Evolutionary conservation across 345 rosid species (phyloP).

Genomic region (Melaleuca quinquenervia): DNA sequence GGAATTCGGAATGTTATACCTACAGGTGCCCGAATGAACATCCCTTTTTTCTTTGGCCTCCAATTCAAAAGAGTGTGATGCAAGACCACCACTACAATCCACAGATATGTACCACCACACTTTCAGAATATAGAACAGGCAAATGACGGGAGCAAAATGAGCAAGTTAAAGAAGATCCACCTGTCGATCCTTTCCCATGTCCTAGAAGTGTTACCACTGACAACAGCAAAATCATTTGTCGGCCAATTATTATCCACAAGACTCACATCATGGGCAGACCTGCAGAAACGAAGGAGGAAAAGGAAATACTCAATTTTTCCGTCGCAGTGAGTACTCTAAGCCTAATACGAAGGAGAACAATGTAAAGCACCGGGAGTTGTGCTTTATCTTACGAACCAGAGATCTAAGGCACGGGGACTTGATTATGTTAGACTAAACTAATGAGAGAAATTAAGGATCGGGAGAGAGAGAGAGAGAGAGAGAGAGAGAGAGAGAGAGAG

Average conservation of each 20-base stretch:
- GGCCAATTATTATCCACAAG: slow-evolving; percentile 65
- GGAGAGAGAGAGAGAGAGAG: too few species aligned
- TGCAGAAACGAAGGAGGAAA: slow-evolving; percentile 5
- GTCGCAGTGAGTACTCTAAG: background rate
- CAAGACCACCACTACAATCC: slow-evolving; percentile 51
- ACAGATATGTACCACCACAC: background rate
- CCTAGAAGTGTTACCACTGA: slow-evolving; percentile 61
- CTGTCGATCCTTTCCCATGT: slow-evolving; percentile 94
- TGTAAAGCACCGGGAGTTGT: too few species aligned
- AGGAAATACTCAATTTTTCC: background rate
- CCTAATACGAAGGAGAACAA: background rate
- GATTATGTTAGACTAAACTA: too few species aligned
- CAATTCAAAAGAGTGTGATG: slow-evolving; percentile 74
- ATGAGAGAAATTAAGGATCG: too few species aligned
- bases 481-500: too few species aligned
- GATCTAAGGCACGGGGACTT: too few species aligned
- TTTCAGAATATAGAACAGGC: background rate
- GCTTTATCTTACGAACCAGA: too few species aligned
- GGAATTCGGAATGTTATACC: slow-evolving; percentile 76
- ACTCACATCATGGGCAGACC: slow-evolving; percentile 76
- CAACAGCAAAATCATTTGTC: slow-evolving; percentile 32
- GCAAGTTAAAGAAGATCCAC: slow-evolving; percentile 26
- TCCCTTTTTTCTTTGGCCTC: slow-evolving; percentile 70
- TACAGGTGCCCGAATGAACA: slow-evolving; percentile 75
- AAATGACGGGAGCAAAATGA: background rate